Percentiles rank a stretch among this genome's conserved stretches.
phyloP scores from a whole-genome alignment of 129 eudicot genomes.

The Flaveria brownii region DNA sequence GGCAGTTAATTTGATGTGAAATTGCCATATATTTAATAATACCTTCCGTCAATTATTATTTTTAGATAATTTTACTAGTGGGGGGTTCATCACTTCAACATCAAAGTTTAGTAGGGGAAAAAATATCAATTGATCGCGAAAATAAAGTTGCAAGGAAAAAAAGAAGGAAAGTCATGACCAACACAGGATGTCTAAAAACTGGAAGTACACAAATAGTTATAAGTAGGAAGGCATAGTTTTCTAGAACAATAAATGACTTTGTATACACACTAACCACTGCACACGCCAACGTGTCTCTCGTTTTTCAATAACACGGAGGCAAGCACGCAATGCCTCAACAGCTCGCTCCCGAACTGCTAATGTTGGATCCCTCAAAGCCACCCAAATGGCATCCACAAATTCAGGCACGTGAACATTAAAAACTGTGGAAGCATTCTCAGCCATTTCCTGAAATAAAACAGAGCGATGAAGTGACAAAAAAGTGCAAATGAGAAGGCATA shows the following conservation, averaged over 20 bases:
- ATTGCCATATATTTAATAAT: background rate
- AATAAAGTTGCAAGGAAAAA: background rate
- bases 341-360: slow-evolving; percentile 87
- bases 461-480: background rate
- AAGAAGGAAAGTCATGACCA: slow-evolving; percentile 4
- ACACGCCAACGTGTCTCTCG: slow-evolving; percentile 99
- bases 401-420: slow-evolving; percentile 88
- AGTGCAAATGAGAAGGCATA: slow-evolving; percentile 9
- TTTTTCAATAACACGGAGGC: slow-evolving; percentile 95
- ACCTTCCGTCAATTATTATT: background rate
- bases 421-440: slow-evolving; percentile 96
- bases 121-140: slow-evolving; percentile 8
- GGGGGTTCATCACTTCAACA: slow-evolving; percentile 6
- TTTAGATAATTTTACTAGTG: background rate
- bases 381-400: slow-evolving; percentile 97
- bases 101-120: background rate
- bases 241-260: background rate
- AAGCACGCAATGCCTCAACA: slow-evolving; percentile 98
- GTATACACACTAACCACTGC: slow-evolving; percentile 67
- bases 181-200: slow-evolving; percentile 9
- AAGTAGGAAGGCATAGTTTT: slow-evolving; percentile 8
- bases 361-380: slow-evolving; percentile 90
- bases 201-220: slow-evolving; percentile 23
- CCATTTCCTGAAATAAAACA: slow-evolving; percentile 75
- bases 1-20: background rate